Evolutionary conservation across 176 grass and related monocot genomes (phyloP).

Genomic region (Ampelocalamus luodianensis): DNA sequence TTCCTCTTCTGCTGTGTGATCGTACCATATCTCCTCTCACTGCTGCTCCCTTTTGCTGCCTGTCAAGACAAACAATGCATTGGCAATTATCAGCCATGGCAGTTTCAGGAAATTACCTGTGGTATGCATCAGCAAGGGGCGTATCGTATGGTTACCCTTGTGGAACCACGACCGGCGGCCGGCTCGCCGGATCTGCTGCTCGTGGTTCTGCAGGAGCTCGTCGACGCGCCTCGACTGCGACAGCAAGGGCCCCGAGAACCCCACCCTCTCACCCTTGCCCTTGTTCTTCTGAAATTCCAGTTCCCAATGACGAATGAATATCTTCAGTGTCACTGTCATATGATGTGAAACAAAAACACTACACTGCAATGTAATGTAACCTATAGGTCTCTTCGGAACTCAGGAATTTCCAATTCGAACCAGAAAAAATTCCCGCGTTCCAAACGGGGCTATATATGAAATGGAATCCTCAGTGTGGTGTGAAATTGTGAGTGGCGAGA

Average conservation of each 20-base stretch:
- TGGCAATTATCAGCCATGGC: background rate
- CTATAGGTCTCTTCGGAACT: no score
- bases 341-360: background rate
- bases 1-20: constrained; percentile 1
- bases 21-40: constrained; percentile 7
- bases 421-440: no score
- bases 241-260: constrained; percentile 71
- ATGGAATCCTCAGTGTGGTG: background rate
- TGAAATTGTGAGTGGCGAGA: constrained; percentile 16
- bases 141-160: constrained; percentile 49
- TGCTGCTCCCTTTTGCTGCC: constrained; percentile 50
- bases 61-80: constrained; percentile 30
- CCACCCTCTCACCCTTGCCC: constrained; percentile 53
- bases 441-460: no score
- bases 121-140: background rate
- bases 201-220: constrained; percentile 79
- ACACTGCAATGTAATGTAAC: no score
- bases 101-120: constrained; percentile 2
- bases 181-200: constrained; percentile 66
- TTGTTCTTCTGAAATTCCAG: constrained; percentile 55
- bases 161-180: constrained; percentile 72
- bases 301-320: no score
- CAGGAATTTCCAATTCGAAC: no score
- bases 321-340: no score
- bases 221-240: constrained; percentile 67